phyloP scores from a whole-genome alignment of 2,329 filamentous ascomycete genomes.

The Talaromyces sp. region DNA sequence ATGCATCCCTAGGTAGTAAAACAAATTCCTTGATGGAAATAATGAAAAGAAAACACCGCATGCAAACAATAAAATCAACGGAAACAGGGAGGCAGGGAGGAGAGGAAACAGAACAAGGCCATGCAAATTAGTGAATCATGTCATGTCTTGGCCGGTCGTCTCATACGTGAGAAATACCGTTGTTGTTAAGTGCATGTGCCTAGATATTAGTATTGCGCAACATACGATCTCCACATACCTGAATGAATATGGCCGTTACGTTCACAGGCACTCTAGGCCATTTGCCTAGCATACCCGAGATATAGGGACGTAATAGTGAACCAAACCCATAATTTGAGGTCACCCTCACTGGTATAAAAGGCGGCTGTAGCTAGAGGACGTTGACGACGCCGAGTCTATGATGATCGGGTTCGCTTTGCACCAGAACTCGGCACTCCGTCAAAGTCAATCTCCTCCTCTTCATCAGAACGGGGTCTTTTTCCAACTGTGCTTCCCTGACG shows the following conservation, averaged over 20 bases:
- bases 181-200: not conserved
- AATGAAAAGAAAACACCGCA: not conserved
- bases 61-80: not conserved
- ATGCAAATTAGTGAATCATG: not conserved
- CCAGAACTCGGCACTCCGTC: constrained; percentile 34
- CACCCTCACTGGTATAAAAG: not conserved
- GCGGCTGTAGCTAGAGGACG: not conserved
- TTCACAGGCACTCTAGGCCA: not conserved
- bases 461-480: constrained; percentile 36
- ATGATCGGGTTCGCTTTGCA: constrained; percentile 53
- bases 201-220: constrained; percentile 4
- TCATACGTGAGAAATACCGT: not conserved
- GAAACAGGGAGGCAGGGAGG: not conserved
- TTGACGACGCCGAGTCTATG: constrained; percentile 26
- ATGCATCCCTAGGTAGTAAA: constrained; percentile 4
- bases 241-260: not conserved
- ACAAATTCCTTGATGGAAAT: constrained; percentile 8
- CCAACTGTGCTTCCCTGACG: constrained; percentile 24
- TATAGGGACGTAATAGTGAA: not conserved
- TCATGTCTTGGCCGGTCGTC: not conserved
- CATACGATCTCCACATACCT: constrained; percentile 3
- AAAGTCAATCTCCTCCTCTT: constrained; percentile 32
- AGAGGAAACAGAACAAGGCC: not conserved
- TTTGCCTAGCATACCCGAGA: not conserved
- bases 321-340: not conserved